These are phyloP conservation scores for Debaryomycetaceae sp. DNA, from an alignment of 1,139 yeast species.

Conservation along the genomic window DNA sequence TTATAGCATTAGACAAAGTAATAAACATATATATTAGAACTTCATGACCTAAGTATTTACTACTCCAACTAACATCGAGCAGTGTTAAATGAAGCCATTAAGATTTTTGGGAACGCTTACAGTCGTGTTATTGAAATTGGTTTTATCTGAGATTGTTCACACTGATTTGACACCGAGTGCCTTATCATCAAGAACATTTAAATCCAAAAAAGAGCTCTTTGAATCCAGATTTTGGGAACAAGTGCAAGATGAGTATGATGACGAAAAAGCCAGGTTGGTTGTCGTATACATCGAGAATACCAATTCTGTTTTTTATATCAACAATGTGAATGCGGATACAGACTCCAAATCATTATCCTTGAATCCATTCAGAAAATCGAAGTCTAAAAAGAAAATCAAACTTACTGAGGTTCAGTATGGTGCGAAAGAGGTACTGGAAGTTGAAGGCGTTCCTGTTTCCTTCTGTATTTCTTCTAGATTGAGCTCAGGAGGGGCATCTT, in stretches of 20 bases:
- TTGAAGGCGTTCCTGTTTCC: conserved; percentile 14
- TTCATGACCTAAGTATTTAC: too few relatives aligned
- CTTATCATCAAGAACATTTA: conserved; percentile 5
- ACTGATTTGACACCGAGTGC: not conserved
- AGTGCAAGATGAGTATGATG: conserved; percentile 9
- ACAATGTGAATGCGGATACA: conserved; percentile 4
- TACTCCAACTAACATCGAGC: too few relatives aligned
- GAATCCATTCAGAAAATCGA: not conserved
- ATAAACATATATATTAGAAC: too few relatives aligned
- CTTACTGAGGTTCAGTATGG: conserved; percentile 19
- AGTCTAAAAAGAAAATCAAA: conserved; percentile 8
- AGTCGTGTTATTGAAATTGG: too few relatives aligned
- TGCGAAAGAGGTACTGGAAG: not conserved
- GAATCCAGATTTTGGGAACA: conserved; percentile 15
- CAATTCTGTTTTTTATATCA: conserved; percentile 12
- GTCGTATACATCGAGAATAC: conserved; percentile 12
- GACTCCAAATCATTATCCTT: not conserved
- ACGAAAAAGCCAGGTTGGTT: conserved; percentile 10
- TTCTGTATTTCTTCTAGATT: conserved; percentile 15
- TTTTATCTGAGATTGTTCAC: too few relatives aligned
- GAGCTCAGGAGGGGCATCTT: conserved; percentile 17
- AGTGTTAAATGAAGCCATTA: too few relatives aligned
- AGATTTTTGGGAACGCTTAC: too few relatives aligned
- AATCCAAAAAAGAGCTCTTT: conserved; percentile 8
- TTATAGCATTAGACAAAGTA: not conserved